Percentiles rank a stretch among this genome's conserved stretches.
Conservation (phyloP, 179 eudicot genomes). For the Amaranthus tricolor region DNA sequence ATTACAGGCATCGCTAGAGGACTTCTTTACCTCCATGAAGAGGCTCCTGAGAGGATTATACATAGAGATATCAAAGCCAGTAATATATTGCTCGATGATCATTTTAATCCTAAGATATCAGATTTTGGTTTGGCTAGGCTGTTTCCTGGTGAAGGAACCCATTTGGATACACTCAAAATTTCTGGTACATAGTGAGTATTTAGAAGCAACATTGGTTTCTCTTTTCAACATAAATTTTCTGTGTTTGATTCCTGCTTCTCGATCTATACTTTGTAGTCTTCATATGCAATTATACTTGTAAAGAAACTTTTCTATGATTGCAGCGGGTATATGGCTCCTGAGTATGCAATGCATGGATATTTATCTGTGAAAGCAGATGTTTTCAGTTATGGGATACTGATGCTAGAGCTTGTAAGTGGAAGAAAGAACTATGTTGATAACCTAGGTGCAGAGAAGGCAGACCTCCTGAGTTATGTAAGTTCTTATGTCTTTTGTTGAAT, state of each 20-base stretch:
- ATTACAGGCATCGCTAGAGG: constrained; percentile 69
- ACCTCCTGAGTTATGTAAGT: constrained; percentile 79
- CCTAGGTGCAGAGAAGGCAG: constrained; percentile 57
- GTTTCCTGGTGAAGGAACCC: constrained; percentile 82
- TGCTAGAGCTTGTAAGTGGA: constrained; percentile 81
- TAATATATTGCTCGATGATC: constrained; percentile 74
- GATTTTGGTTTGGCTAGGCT: constrained; percentile 91
- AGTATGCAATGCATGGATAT: constrained; percentile 75
- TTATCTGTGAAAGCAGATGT: constrained; percentile 82
- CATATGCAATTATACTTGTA: background rate
- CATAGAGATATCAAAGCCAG: constrained; percentile 93
- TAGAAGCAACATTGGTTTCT: background rate
- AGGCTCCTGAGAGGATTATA: constrained; percentile 84
- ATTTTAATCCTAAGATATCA: constrained; percentile 66
- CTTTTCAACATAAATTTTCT: background rate
- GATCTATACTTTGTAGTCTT: background rate
- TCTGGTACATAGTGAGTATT: constrained; percentile 78
- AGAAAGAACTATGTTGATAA: constrained; percentile 47
- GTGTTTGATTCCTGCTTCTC: background rate
- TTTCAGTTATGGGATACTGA: constrained; percentile 71
- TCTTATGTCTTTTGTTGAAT: background rate
- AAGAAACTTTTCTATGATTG: constrained; percentile 15
- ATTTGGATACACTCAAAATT: constrained; percentile 61
- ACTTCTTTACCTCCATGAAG: constrained; percentile 86
- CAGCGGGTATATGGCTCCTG: constrained; percentile 95